Evolutionary conservation across 192 early-diverging fungal species (phyloP), one percentile per base, ranked within the genome.

Genomic region (Entomortierella lignicola): DNA sequence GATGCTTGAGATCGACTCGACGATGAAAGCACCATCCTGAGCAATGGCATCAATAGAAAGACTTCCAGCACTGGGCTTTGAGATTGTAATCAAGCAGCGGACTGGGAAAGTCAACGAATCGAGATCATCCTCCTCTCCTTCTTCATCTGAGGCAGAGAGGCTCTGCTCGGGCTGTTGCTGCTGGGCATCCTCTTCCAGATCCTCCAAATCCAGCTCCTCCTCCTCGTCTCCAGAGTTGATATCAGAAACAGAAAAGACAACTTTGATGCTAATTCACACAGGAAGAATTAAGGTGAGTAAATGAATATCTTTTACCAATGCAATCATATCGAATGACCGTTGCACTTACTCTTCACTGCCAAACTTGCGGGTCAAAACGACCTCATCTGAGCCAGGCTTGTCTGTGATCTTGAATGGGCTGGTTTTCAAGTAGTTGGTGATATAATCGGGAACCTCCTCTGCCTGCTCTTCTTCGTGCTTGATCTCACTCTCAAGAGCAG

Each of bases 271-370:
- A 81, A 30, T 55, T 48, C 10, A 34, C 37, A 39, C 20, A 21
- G 30, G 29, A 51, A 18, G 41, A 67, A 64, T 48, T 58, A 25
- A 3, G 56, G n/a, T n/a, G n/a, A n/a, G n/a, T n/a, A n/a, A n/a
- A n/a, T n/a, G n/a, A n/a, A n/a, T n/a, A n/a, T n/a, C n/a, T n/a
- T n/a, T n/a, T n/a, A n/a, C n/a, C n/a, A n/a, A n/a, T n/a, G n/a
- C n/a, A n/a, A n/a, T n/a, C n/a, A n/a, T n/a, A n/a, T n/a, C n/a
- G n/a, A n/a, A n/a, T n/a, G n/a, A n/a, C n/a, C n/a, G n/a, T n/a
- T n/a, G n/a, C 31, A 81, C 88, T 74, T 86, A 93, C 92, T 89
- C 92, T 84, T 99, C 97, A 77, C 89, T 93, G 50, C 95, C 96
- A 83, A 96, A 96, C 60, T 90, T 92, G 77, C 95, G 88, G 20